Evolutionary conservation across 2,329 filamentous ascomycete species (phyloP), one percentile per base, ranked within the genome.

Genomic region (Penicillium sp.): DNA sequence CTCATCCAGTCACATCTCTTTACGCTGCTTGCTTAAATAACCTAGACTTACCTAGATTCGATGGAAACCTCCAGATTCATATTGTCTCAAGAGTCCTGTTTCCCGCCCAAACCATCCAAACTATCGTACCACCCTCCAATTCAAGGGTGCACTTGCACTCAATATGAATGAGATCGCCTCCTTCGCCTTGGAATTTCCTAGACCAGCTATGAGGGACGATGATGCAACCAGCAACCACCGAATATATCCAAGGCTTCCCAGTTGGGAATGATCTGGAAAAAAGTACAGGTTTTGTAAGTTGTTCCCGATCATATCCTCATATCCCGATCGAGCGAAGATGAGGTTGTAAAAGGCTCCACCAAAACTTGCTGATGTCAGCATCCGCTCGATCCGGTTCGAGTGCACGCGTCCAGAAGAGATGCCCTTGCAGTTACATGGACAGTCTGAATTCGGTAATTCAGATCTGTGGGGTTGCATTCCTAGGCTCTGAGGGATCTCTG

Each of bases 41-140:
- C 59, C 62, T 10, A 35, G 46, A 3, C 45, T 65, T 7, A 42
- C 59, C 62, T 10, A 35, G 46, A 3, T 42, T 65, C 6, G 62
- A 66, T 35, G 52, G 57, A 21, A 54, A 54, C 4, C 31, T 31
- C 32, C 60, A 59, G 63, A 46, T 9, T 57, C 60, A 1, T 66
- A 65, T 47, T 59, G 60, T 18, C 37, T 49, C 5, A 44, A 39
- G 23, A 10, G 3, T 9, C 46, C 25, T 9, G 25, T 27, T 27
- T 37, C 39, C 25, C 39, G 21, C 16, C 23, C 37, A 15, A 13
- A 50, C 10, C 44, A 44, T 21, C 32, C 37, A 15, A 13, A 50
- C 10, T 39, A 39, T 21, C 27, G 44, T 27, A 42, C 23, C 6
- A 53, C 50, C 13, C 40, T 54, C 15, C 32, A 44, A 27, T 44